Base-by-base conservation (phyloP, 768 basidiomycete genomes). In the Omphalotus guepiniiformis region DNA sequence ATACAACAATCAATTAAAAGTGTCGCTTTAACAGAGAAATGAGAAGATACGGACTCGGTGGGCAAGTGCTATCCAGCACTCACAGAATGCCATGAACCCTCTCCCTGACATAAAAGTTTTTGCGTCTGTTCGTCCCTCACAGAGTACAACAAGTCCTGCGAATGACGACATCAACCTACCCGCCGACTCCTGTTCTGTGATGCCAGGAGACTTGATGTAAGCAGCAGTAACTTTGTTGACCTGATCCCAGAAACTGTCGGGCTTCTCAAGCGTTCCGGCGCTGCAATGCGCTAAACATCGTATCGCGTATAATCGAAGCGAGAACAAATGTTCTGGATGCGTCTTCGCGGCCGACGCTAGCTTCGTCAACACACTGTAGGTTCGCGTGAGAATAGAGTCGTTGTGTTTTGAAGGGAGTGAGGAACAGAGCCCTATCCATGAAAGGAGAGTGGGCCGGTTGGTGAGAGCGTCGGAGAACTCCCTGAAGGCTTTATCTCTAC, bases 211-310 rank as follows among this genome's bases (percentile, higher is more conserved):
- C 39, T 72, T 75, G 27, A 73, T 64, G 44, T 74, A 76, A n/a
- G 71, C 60, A 12, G 59, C 68, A 18, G 70, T 69, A 57, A 70
- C 78, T 53, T 76, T 81, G 48, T 70, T 69, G 22, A 60, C 71
- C 56, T 90, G 88, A 39, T 84, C 81, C 88, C 88, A 88, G 59
- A 89, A 84, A 0, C 72, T 74, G 39, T 67, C 66, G 2, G 81
- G 63, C 39, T 77, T 71, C 22, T 74, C 53, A 4, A 76, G 55
- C 29, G 75, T 69, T 25, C 77, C 69, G 21, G 70, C 58, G 8
- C 73, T 70, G 4, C 81, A 76, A 45, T 69, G 66, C 8, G 65
- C 66, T 50, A 71, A 61, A 60, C 63, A 83, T 48, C 55, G 76
- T 51, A 71, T 64, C 57, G 59, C 77, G 62, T 67, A 84, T 63